Base-by-base conservation (phyloP, 2,329 filamentous ascomycete species). In the Xylaria sp. region DNA sequence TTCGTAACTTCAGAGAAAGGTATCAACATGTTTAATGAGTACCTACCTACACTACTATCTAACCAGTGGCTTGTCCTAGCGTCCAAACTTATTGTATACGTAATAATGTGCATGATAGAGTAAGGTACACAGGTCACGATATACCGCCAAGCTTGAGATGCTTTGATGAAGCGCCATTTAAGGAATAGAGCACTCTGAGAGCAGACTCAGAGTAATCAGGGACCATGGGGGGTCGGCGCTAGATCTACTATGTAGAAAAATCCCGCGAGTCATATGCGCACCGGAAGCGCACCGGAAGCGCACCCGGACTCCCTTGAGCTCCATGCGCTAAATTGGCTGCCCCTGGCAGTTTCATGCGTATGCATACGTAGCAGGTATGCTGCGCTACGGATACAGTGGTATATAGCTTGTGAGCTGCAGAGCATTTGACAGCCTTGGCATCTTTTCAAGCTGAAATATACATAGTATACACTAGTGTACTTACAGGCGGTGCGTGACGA, bases 21-120 rank as follows among this genome's bases (percentile, higher is more conserved):
- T 54, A 65, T 23, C 1, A 23, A 23, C 47, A 25, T n/a, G 18
- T 40, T 66, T 55, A 23, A 50, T 40, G 48, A 64, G 54, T 10
- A 10, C 16, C 9, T 55, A 53, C 18, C 32, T n/a, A 44, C 23
- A 35, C 21, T 55, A 48, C 18, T 48, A 23, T 48, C 60, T 42
- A 65, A 60, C 48, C 37, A n/a, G 50, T 65, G 62, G 57, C 66
- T 68, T 61, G 23, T 21, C 55, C 60, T 68, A 68, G 66, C 29
- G 63, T 42, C 44, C 12, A 8, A 55, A 25, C 25, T 37, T 44
- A 55, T 42, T 16, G n/a, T n/a, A n/a, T n/a, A n/a, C n/a, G n/a
- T n/a, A 47, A 16, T 42, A 47, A 23, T 58, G 42, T 13, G 12
- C 48, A 16, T 23, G 9, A 37, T 40, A 25, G 5, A 18, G 50